Percentiles rank a stretch among this genome's conserved stretches.
Conservation (phyloP, 768 basidiomycete genomes). For the Lactifluus subvellereus region DNA sequence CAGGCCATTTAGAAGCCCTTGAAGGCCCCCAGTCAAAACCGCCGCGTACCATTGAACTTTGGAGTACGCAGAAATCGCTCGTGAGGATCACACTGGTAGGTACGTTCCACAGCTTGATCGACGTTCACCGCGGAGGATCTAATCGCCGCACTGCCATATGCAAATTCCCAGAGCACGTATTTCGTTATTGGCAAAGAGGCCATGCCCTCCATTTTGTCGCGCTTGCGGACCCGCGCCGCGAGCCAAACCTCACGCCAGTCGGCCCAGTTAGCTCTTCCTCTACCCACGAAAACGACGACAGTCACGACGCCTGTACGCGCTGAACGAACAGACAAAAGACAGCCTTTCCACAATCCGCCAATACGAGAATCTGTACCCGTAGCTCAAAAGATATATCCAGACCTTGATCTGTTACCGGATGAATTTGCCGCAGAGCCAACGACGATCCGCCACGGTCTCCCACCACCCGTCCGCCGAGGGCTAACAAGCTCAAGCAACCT, state of each 20-base stretch:
- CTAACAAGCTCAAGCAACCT: slow-evolving; percentile 1
- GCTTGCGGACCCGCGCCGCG: slow-evolving; percentile 30
- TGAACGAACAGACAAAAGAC: background rate
- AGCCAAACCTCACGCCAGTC: slow-evolving; percentile 25
- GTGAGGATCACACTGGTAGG: background rate
- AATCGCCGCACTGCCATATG: background rate
- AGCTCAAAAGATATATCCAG: slow-evolving; percentile 36
- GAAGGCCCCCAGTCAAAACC: background rate
- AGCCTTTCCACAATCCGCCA: background rate
- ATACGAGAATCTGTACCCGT: slow-evolving; percentile 16
- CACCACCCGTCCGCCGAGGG: slow-evolving; percentile 18
- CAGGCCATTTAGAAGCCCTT: background rate
- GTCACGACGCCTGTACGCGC: slow-evolving; percentile 8
- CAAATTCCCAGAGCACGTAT: background rate
- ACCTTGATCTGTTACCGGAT: slow-evolving; percentile 34
- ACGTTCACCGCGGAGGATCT: background rate
- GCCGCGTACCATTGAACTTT: background rate
- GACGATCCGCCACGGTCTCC: slow-evolving; percentile 3
- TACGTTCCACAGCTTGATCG: background rate
- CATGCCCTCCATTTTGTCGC: slow-evolving; percentile 32
- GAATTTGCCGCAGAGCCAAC: slow-evolving; percentile 20
- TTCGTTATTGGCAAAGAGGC: background rate
- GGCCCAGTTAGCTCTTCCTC: slow-evolving; percentile 11
- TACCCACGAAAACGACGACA: slow-evolving; percentile 13
- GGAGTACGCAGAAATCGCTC: background rate